These are phyloP conservation scores for Ceratocystis albifundus DNA, from an alignment of 2,329 filamentous ascomycete species.

Conservation along the genomic window DNA sequence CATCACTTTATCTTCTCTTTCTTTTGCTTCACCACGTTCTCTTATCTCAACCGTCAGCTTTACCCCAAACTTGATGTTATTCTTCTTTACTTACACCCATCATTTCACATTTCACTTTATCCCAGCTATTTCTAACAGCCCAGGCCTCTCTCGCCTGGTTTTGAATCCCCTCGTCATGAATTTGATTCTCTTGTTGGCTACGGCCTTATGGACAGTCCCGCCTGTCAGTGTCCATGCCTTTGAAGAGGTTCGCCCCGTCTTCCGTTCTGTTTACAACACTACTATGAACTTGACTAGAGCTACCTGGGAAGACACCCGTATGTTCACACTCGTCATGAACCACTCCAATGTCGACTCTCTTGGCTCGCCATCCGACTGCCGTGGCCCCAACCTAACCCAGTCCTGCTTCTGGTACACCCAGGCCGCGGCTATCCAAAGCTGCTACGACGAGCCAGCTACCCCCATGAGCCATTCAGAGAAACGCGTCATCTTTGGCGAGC, in stretches of 20 bases:
- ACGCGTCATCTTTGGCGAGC: slow-evolving; percentile 16
- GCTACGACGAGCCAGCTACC: slow-evolving; percentile 11
- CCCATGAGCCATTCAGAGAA: not conserved
- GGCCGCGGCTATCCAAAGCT: slow-evolving; percentile 12
- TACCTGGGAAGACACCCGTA: slow-evolving; percentile 6
- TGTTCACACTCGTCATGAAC: slow-evolving; percentile 14
- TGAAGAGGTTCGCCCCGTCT: slow-evolving; percentile 16
- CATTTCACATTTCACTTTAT: not conserved
- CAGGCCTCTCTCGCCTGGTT: not conserved
- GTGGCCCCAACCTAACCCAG: slow-evolving; percentile 8
- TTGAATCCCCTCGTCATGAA: not conserved
- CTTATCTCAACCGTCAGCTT: not conserved
- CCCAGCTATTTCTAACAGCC: not conserved
- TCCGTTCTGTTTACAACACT: slow-evolving; percentile 4
- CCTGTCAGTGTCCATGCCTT: not conserved
- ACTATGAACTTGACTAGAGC: not conserved
- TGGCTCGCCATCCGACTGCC: not conserved
- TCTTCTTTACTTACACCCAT: not conserved
- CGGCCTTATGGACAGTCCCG: not conserved
- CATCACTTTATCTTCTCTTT: not conserved
- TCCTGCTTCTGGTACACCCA: slow-evolving; percentile 18
- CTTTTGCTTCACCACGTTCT: not conserved
- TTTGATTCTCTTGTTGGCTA: not conserved
- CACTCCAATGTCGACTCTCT: slow-evolving; percentile 1
- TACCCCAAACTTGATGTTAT: not conserved